Conservation (phyloP, 1,284 basidiomycete species). For the Ganoderma lingzhi region DNA sequence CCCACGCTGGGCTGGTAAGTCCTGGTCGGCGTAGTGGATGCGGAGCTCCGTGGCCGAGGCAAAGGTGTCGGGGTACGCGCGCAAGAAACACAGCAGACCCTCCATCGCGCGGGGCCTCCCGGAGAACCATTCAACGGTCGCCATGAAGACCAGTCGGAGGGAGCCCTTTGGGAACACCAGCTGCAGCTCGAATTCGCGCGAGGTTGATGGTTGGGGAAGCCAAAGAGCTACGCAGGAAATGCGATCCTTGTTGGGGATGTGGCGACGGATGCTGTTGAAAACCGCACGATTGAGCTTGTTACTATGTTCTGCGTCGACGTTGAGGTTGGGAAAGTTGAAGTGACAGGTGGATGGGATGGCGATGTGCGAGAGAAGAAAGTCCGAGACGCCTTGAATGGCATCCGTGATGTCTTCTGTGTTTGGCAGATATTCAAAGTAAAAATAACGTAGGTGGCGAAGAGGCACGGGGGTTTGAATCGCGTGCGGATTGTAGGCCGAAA, state of each 20-base stretch:
- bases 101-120: not conserved
- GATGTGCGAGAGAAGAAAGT: not conserved
- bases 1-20: not conserved
- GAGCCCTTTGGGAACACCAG: not conserved
- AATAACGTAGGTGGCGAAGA: not conserved
- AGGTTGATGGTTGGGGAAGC: not conserved
- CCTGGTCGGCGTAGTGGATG: not conserved
- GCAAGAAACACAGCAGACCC: not conserved
- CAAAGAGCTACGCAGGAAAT: not conserved
- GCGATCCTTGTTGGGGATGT: not conserved
- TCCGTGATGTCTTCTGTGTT: not conserved
- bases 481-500: not conserved
- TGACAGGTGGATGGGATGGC: not conserved
- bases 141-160: not conserved
- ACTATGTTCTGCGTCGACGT: not conserved
- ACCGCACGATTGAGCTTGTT: not conserved
- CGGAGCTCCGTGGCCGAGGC: not conserved
- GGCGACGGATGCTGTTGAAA: not conserved
- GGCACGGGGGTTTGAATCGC: not conserved
- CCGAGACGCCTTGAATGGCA: not conserved
- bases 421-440: not conserved
- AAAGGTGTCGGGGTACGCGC: not conserved
- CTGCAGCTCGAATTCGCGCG: not conserved
- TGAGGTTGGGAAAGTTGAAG: not conserved
- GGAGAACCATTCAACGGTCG: not conserved